Percentiles rank a stretch among this genome's conserved stretches.
phyloP scores from a whole-genome alignment of 2,329 filamentous ascomycete species.

The Colletotrichum sp. region DNA sequence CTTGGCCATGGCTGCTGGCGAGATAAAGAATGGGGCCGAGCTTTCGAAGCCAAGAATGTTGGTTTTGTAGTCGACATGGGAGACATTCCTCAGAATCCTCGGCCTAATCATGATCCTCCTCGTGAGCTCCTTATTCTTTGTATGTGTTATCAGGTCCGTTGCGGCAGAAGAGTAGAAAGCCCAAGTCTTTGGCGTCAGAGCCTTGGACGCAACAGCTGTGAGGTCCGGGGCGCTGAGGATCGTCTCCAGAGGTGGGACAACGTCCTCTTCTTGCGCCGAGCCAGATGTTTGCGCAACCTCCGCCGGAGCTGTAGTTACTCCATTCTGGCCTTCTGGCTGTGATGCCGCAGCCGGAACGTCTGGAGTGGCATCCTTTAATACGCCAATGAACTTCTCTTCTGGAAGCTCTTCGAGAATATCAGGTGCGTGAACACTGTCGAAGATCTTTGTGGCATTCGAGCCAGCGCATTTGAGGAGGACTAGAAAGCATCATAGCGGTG shows the following conservation, averaged over 20 bases:
- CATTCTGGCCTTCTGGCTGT: slow-evolving; percentile 46
- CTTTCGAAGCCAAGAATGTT: slow-evolving; percentile 59
- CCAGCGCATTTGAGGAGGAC: slow-evolving; percentile 47
- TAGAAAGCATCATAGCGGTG: slow-evolving; percentile 34
- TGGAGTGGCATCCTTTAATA: slow-evolving; percentile 35
- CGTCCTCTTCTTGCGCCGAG: slow-evolving; percentile 45
- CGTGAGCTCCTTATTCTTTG: slow-evolving; percentile 74
- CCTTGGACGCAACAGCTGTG: slow-evolving; percentile 34
- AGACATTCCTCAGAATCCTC: slow-evolving; percentile 77
- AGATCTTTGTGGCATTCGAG: slow-evolving; percentile 36
- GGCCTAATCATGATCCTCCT: slow-evolving; percentile 68
- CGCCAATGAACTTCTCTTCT: slow-evolving; percentile 27
- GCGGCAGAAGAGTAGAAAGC: slow-evolving; percentile 84
- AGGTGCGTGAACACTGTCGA: slow-evolving; percentile 35
- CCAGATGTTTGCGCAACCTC: slow-evolving; percentile 25
- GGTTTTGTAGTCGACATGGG: slow-evolving; percentile 64
- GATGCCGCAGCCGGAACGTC: slow-evolving; percentile 39
- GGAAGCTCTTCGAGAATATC: slow-evolving; percentile 32
- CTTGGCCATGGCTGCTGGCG: slow-evolving; percentile 68
- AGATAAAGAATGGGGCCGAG: slow-evolving; percentile 64
- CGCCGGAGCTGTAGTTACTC: background rate
- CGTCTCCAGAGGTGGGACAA: slow-evolving; percentile 37
- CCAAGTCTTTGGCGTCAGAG: slow-evolving; percentile 24
- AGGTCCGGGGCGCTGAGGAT: slow-evolving; percentile 41
- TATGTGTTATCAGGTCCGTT: slow-evolving; percentile 83